Conservation (phyloP, 1,284 basidiomycete species). For the Kalmanozyma brasiliensis region DNA sequence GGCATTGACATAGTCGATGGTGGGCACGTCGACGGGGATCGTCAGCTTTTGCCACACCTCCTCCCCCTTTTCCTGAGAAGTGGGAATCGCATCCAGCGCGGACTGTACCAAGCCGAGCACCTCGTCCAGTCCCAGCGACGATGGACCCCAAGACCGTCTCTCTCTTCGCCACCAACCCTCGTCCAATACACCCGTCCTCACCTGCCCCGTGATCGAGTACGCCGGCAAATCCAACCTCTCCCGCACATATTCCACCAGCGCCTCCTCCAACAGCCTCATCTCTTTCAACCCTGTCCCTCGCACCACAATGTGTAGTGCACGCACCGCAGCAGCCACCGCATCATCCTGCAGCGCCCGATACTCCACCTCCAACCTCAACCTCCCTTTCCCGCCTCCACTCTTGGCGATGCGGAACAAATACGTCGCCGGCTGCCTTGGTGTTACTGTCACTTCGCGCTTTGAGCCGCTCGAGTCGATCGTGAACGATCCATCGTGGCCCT, state of each 20-base stretch:
- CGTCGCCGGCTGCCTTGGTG: conserved; percentile 54
- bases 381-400: not conserved
- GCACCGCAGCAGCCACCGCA: conserved; percentile 12
- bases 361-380: conserved; percentile 42
- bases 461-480: conserved; percentile 12
- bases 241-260: conserved; percentile 21
- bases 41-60: conserved; percentile 44
- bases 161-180: conserved; percentile 25
- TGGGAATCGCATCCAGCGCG: conserved; percentile 1
- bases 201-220: conserved; percentile 34
- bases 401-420: conserved; percentile 55
- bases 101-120: conserved; percentile 1
- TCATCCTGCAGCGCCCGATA: conserved; percentile 58
- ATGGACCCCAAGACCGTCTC: conserved; percentile 20
- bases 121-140: not conserved
- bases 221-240: conserved; percentile 40
- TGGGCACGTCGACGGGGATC: conserved; percentile 55
- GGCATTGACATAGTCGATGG: conserved; percentile 43
- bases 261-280: conserved; percentile 23
- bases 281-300: not conserved
- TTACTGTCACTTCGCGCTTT: conserved; percentile 30
- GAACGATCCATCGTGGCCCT: conserved; percentile 2
- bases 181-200: conserved; percentile 26
- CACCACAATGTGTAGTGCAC: conserved; percentile 10
- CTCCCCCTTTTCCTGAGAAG: too few relatives aligned